Percentiles rank a stretch among this genome's conserved stretches.
These are phyloP conservation scores for Reutealis trisperma DNA, from an alignment of 345 rosid species.

Conservation along the genomic window DNA sequence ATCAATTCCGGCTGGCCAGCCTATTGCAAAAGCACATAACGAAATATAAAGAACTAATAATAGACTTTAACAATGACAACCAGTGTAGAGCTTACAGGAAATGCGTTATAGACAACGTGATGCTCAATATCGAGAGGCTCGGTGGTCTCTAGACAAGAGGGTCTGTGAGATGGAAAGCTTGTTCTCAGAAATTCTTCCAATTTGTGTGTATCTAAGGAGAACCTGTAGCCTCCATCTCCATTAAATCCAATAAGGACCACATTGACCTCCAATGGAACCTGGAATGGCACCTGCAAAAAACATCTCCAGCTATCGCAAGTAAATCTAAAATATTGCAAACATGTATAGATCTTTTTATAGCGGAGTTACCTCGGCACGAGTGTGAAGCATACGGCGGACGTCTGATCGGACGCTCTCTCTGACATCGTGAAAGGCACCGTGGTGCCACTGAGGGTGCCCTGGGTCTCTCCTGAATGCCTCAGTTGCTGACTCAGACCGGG, in stretches of 20 bases:
- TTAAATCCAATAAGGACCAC: constrained; percentile 80
- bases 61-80: neutral
- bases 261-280: constrained; percentile 94
- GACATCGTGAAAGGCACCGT: constrained; percentile 95
- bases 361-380: constrained; percentile 83
- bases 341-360: neutral
- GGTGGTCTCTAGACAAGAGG: constrained; percentile 82
- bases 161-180: constrained; percentile 79
- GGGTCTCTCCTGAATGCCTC: constrained; percentile 91
- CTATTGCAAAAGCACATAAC: constrained; percentile 36
- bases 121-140: constrained; percentile 95
- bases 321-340: neutral
- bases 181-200: constrained; percentile 77
- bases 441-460: constrained; percentile 97
- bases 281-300: constrained; percentile 81
- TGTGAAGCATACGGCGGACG: constrained; percentile 89
- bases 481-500: constrained; percentile 39
- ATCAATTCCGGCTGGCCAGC: constrained; percentile 87
- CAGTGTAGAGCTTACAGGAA: constrained; percentile 54
- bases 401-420: constrained; percentile 82
- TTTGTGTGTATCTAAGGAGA: constrained; percentile 60
- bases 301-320: neutral
- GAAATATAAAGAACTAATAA: neutral
- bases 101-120: constrained; percentile 72
- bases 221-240: constrained; percentile 94